phyloP scores from a whole-genome alignment of 176 grass and related monocot genomes.

The Avena atlantica region DNA sequence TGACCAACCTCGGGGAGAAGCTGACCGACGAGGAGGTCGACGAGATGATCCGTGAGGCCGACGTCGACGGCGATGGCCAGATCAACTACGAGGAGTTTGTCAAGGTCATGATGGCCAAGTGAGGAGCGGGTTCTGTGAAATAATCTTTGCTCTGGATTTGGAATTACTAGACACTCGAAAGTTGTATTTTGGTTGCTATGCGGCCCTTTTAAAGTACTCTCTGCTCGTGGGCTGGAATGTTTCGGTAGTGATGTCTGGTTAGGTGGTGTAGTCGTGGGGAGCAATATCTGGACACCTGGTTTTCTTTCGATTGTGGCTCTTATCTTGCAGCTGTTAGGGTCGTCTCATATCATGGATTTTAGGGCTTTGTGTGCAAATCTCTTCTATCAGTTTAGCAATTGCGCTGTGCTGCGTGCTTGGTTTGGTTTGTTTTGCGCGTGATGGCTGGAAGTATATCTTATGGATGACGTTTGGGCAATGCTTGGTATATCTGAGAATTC shows the following conservation, averaged over 20 bases:
- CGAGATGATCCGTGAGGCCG: conserved; percentile 77
- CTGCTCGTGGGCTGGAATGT: conserved; percentile 19
- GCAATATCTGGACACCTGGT: conserved; percentile 45
- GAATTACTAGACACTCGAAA: conserved; percentile 13
- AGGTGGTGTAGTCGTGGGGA: conserved; percentile 52
- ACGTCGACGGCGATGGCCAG: conserved; percentile 72
- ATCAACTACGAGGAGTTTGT: conserved; percentile 80
- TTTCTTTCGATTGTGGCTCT: conserved; percentile 55
- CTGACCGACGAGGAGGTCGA: conserved; percentile 71
- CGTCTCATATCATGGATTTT: conserved; percentile 16
- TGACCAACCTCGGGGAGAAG: conserved; percentile 83
- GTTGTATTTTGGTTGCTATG: conserved; percentile 53
- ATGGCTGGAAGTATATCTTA: no score
- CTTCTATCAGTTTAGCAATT: neutral
- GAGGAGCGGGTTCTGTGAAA: conserved; percentile 44
- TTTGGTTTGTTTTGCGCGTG: neutral
- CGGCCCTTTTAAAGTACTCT: conserved; percentile 8
- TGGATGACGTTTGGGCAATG: no score
- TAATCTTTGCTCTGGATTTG: conserved; percentile 36
- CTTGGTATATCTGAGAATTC: no score
- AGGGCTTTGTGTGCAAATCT: conserved; percentile 25
- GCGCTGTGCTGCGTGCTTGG: neutral
- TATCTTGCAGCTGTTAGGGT: conserved; percentile 32
- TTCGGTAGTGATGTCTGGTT: conserved; percentile 47
- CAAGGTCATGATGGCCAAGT: conserved; percentile 89